These are phyloP conservation scores for Linnemannia hyalina DNA, from an alignment of 192 early-diverging fungal genomes.

Conservation along the genomic window DNA sequence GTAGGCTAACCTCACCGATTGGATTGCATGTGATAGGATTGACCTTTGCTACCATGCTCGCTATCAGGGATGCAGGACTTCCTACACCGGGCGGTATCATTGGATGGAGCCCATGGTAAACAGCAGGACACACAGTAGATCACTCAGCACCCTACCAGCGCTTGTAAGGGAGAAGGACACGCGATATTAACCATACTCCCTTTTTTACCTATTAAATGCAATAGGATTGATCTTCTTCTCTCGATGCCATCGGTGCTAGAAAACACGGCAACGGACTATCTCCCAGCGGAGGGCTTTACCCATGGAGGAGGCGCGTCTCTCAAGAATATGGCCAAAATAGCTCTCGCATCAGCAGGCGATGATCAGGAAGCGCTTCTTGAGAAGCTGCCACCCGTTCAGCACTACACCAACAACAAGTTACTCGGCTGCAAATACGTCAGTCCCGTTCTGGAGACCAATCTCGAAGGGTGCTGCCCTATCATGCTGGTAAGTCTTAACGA, in stretches of 20 bases:
- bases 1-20: background rate
- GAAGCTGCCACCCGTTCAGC: slow-evolving; percentile 46
- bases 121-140: background rate
- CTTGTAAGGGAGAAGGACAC: too few species aligned
- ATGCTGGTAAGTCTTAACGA: slow-evolving; percentile 53
- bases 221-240: slow-evolving; percentile 63
- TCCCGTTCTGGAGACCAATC: slow-evolving; percentile 58
- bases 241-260: slow-evolving; percentile 63
- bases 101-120: slow-evolving; percentile 76
- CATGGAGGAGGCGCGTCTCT: slow-evolving; percentile 48
- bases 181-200: background rate
- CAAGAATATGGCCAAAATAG: slow-evolving; percentile 43
- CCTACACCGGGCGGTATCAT: slow-evolving; percentile 70
- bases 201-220: background rate
- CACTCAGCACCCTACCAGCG: background rate
- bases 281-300: slow-evolving; percentile 62
- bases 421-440: slow-evolving; percentile 61
- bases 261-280: slow-evolving; percentile 58
- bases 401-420: slow-evolving; percentile 60
- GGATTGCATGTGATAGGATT: slow-evolving; percentile 49
- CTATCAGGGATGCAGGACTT: slow-evolving; percentile 68
- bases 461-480: slow-evolving; percentile 58
- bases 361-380: slow-evolving; percentile 30
- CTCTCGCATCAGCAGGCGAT: background rate
- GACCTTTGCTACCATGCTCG: slow-evolving; percentile 65